phyloP scores from a whole-genome alignment of 495 filamentous ascomycete genomes.

The Neurospora terricola region DNA sequence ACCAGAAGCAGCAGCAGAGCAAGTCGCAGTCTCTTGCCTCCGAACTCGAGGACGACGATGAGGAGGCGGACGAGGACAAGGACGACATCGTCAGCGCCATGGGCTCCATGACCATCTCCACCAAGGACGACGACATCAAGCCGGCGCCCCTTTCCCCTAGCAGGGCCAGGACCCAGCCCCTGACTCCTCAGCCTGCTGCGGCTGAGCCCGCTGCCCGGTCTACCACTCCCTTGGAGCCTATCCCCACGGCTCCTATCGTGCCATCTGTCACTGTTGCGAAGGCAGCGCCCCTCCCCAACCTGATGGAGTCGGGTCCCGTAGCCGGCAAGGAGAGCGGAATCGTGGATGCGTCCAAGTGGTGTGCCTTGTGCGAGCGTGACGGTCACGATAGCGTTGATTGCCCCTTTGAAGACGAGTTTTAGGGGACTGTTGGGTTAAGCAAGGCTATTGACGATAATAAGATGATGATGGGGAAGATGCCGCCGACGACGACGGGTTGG shows the following conservation, averaged over 20 bases:
- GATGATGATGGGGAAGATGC: background rate
- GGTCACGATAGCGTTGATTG: conserved; percentile 94
- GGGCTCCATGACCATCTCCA: conserved; percentile 29
- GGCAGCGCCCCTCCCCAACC: conserved; percentile 41
- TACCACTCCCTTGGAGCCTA: background rate
- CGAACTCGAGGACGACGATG: background rate
- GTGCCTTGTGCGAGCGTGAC: conserved; percentile 90
- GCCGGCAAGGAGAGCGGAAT: conserved; percentile 73
- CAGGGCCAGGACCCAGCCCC: conserved; percentile 33
- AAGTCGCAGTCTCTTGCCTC: conserved; percentile 6
- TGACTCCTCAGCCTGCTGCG: conserved; percentile 39
- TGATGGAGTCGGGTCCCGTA: conserved; percentile 58
- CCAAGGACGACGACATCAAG: conserved; percentile 27
- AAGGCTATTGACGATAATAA: background rate
- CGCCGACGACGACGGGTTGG: background rate
- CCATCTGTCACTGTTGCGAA: background rate
- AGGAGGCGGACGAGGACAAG: conserved; percentile 19
- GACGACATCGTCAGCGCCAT: conserved; percentile 38
- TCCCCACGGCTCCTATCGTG: background rate
- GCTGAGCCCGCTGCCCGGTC: conserved; percentile 16
- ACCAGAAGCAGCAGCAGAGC: conserved; percentile 20
- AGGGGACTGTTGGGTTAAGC: background rate
- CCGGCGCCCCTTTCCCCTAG: conserved; percentile 43
- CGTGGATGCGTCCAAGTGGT: conserved; percentile 85
- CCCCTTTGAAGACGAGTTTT: conserved; percentile 79